Evolutionary conservation across 2,329 filamentous ascomycete genomes (phyloP), one percentile per base, ranked within the genome.

Genomic region (Arthrobotrys sinensis): DNA sequence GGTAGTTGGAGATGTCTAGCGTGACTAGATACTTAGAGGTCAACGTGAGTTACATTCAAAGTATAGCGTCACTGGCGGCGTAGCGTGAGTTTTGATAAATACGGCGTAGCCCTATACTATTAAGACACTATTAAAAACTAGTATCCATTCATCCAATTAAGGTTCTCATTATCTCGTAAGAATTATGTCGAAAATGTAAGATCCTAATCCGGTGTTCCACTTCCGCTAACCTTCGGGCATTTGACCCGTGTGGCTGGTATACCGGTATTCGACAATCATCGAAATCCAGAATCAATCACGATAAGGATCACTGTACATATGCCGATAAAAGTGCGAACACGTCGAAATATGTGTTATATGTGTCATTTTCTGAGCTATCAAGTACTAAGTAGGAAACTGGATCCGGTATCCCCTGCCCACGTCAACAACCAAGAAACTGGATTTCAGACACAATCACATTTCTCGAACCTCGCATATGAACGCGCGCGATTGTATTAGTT

Each of bases 341-440:
- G n/a, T 57, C 10, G 52, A 21, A 57, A 57, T 16, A 12, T 32
- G 52, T n/a, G 10, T 40, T n/a, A 12, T 57, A 40, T 57, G 52
- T 57, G 52, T 57, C 52, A 57, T 21, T 21, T 50, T 57, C 21
- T 57, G 6, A 36, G 50, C n/a, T n/a, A 38, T 19, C 19, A 57
- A 19, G 8, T 32, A 38, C 52, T 38, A 57, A 57, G 52, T 57
- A 57, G 52, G 52, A 36, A 57, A 40, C 32, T 57, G 52, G 32
- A 57, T 57, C 52, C 52, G 52, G 34, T 21, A 40, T 14, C 32
- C 52, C n/a, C 43, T 8, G 2, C 28, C 52, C 52, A 57, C 52
- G 34, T 40, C 52, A 57, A 57, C 52, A 40, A 53, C 12, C 16
- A 36, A 38, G n/a, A 12, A 57, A 55, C 52, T 34, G 14, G 16